Evolutionary conservation across 1,284 basidiomycete species (phyloP).

Genomic region (Boletus mariae): DNA sequence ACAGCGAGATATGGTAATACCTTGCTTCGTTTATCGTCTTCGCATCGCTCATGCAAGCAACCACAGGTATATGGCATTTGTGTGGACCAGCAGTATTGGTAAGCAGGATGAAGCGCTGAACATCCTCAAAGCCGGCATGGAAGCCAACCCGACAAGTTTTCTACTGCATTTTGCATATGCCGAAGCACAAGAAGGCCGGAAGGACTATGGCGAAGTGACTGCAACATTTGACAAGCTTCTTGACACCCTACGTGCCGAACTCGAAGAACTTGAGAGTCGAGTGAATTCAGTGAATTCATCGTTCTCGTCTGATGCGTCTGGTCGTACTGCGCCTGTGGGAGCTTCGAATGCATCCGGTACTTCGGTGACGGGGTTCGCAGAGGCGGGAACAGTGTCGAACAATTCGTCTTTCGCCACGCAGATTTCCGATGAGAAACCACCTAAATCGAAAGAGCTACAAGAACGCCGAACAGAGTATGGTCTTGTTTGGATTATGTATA

Average conservation of each 20-base stretch:
- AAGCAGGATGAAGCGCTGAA: conserved; percentile 79
- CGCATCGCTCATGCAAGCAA: conserved; percentile 11
- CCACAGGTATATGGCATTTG: conserved; percentile 85
- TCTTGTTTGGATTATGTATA: conserved; percentile 80
- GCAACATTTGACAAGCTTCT: conserved; percentile 71
- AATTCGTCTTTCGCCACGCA: conserved; percentile 43
- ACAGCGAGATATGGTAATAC: conserved; percentile 87
- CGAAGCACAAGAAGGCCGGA: conserved; percentile 76
- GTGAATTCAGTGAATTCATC: conserved; percentile 44
- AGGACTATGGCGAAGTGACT: conserved; percentile 67
- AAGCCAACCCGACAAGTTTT: conserved; percentile 85
- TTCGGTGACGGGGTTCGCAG: conserved; percentile 18
- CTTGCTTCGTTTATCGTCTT: not conserved
- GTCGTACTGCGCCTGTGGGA: conserved; percentile 29
- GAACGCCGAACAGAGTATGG: conserved; percentile 67
- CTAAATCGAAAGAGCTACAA: conserved; percentile 50
- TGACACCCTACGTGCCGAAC: conserved; percentile 61
- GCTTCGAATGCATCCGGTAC: conserved; percentile 16
- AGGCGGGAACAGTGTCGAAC: conserved; percentile 30
- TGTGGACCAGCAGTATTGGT: conserved; percentile 71
- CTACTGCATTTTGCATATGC: conserved; percentile 86
- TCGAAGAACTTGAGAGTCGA: conserved; percentile 64
- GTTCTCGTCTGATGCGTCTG: conserved; percentile 34
- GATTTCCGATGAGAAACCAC: conserved; percentile 44
- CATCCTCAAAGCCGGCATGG: conserved; percentile 82